These are phyloP conservation scores for Eremochloa ophiuroides DNA, from an alignment of 176 grass and related monocot species.

Conservation along the genomic window DNA sequence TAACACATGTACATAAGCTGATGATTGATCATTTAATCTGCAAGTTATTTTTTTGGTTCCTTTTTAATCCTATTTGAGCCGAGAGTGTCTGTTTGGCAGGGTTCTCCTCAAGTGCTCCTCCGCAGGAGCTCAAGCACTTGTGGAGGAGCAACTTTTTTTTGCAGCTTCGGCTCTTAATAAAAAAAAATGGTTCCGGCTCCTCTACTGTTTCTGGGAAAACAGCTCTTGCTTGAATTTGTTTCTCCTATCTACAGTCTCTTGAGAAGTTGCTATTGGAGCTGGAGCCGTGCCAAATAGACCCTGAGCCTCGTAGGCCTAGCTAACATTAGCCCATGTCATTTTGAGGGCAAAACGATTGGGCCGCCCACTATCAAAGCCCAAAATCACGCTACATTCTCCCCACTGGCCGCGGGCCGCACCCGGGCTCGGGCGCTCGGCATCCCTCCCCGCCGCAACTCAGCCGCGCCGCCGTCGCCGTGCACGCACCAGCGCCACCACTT, in stretches of 20 bases:
- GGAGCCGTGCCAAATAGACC: too few species aligned
- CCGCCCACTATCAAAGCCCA: neutral
- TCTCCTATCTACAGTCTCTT: too few species aligned
- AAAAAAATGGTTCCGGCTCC: too few species aligned
- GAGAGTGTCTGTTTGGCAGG: too few species aligned
- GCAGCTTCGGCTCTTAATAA: too few species aligned
- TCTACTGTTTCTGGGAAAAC: too few species aligned
- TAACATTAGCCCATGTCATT: neutral
- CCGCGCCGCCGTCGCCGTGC: conserved; percentile 6
- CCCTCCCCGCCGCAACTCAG: neutral
- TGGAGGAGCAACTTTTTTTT: too few species aligned
- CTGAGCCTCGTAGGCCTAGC: too few species aligned
- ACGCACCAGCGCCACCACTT: neutral
- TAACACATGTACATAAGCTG: neutral
- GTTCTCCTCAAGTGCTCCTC: too few species aligned
- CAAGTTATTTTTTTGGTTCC: neutral
- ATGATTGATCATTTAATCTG: neutral
- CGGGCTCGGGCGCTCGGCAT: neutral
- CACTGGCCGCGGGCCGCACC: neutral
- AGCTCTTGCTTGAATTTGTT: too few species aligned
- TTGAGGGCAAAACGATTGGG: neutral
- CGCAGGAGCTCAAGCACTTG: too few species aligned
- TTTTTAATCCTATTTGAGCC: neutral
- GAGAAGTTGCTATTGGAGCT: too few species aligned
- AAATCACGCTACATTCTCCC: neutral